These are phyloP conservation scores for Podospora bellae-mahoneyi DNA, from an alignment of 495 filamentous ascomycete species.

Conservation along the genomic window DNA sequence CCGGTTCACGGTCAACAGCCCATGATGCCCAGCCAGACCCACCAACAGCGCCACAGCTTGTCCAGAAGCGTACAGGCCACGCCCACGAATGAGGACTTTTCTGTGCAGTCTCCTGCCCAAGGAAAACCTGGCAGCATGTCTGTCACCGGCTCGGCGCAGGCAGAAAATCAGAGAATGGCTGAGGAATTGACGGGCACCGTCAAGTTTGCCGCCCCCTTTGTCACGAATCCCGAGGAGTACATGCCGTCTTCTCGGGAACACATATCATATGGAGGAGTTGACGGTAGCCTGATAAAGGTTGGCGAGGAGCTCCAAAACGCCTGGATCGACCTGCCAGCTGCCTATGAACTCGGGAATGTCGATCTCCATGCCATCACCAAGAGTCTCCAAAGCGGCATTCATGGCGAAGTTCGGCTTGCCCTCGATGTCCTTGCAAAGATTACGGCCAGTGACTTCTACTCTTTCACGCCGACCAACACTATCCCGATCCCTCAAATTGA, in stretches of 20 bases:
- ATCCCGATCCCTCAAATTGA: slow-evolving; percentile 33
- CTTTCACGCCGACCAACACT: slow-evolving; percentile 16
- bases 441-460: slow-evolving; percentile 51
- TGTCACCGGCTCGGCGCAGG: slow-evolving; percentile 32
- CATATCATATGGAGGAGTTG: slow-evolving; percentile 62
- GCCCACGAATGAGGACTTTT: slow-evolving; percentile 40
- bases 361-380: slow-evolving; percentile 90
- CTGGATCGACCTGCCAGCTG: slow-evolving; percentile 68
- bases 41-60: slow-evolving; percentile 34
- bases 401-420: slow-evolving; percentile 81
- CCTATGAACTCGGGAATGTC: slow-evolving; percentile 78
- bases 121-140: slow-evolving; percentile 38
- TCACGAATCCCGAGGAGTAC: slow-evolving; percentile 46
- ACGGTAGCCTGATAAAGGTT: slow-evolving; percentile 56
- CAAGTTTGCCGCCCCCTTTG: slow-evolving; percentile 35
- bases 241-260: slow-evolving; percentile 61
- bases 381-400: slow-evolving; percentile 88
- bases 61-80: slow-evolving; percentile 44
- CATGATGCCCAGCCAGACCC: not conserved
- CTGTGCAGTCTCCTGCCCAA: slow-evolving; percentile 41
- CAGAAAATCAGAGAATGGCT: slow-evolving; percentile 28
- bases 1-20: slow-evolving; percentile 38
- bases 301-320: slow-evolving; percentile 59
- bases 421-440: slow-evolving; percentile 71
- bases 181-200: slow-evolving; percentile 26